Base-by-base conservation (phyloP, 495 filamentous ascomycete species). In the Penicillium nucicola region DNA sequence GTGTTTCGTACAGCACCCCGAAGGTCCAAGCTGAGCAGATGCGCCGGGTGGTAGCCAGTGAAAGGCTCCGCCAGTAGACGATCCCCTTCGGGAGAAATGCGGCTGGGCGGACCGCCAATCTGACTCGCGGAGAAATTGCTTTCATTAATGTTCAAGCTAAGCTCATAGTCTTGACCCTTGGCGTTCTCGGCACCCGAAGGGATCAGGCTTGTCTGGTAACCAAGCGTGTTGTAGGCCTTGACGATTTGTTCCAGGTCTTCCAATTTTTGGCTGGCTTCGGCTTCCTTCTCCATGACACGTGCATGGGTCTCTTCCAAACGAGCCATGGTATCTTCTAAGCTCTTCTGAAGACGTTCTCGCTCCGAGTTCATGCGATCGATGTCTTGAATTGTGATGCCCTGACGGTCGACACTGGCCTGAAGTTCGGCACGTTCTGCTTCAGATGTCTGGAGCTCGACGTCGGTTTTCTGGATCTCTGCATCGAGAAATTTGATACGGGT, bases 351-450 rank as follows among this genome's bases (percentile, higher is more conserved):
- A 11, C 95, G 85, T 62, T 97, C 93, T 28, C 92, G 84, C 65
- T 97, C 93, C 17, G 86, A 84, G 55, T 89, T 95, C 92, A 99
- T 96, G 60, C 91, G 92, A 77, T 99, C 93, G 65, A 99, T 97
- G 75, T 97, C 95, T 65, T 89, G 86, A 61, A 95, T 92, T 39
- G 89, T 93, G 57, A 99, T 90, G 4, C 92, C 93, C 61, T 95
- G 89, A 52, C 84, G 84, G 62, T 97, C 92, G 33, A 99, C 88
- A 13, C 86, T 84, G 28, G 84, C 80, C 62, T 97, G 90, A 20
- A 97, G 79, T 14, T 79, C 76, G n/a, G 78, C 69, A 44, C 85
- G 82, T 62, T 97, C 92, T 9, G 86, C 80, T 49, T 97, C 92
- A 6, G 85, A 84, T 46, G 87, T 81, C 50, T 82, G 81, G 15